phyloP scores from a whole-genome alignment of 352 stramenopile genomes.

The Phytophthora rubi region DNA sequence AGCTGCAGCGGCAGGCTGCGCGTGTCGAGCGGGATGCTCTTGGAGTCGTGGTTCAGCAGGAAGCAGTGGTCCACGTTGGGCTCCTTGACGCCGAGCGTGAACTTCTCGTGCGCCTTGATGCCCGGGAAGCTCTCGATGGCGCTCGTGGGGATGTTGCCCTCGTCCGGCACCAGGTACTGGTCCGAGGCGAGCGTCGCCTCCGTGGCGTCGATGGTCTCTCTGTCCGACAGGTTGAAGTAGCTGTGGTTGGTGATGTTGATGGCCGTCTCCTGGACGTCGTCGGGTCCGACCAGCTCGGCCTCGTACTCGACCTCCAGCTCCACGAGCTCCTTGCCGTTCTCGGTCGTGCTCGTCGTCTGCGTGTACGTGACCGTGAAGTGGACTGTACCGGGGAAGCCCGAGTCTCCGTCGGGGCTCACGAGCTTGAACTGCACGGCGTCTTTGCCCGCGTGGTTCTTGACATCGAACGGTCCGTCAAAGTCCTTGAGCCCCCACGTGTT shows the following conservation, averaged over 20 bases:
- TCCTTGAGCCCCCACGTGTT: constrained; percentile 37
- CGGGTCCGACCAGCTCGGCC: constrained; percentile 29
- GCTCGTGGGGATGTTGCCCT: constrained; percentile 34
- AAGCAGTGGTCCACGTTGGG: constrained; percentile 42
- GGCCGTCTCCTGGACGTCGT: constrained; percentile 34
- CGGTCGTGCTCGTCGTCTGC: constrained; percentile 22
- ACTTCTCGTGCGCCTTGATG: constrained; percentile 31
- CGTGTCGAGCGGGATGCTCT: constrained; percentile 38
- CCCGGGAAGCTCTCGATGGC: constrained; percentile 37
- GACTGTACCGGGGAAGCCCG: constrained; percentile 33
- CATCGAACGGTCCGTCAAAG: constrained; percentile 20
- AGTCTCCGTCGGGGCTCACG: constrained; percentile 33
- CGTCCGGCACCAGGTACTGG: constrained; percentile 33
- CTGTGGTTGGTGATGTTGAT: constrained; percentile 45
- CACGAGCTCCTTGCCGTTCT: constrained; percentile 39
- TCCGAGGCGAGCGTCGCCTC: constrained; percentile 33
- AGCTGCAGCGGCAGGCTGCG: constrained; percentile 31
- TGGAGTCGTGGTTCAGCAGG: constrained; percentile 35
- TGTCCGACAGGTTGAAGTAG: constrained; percentile 39
- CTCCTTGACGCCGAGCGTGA: constrained; percentile 34
- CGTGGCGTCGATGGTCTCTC: constrained; percentile 38
- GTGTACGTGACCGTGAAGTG: constrained; percentile 36
- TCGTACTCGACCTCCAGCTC: constrained; percentile 34
- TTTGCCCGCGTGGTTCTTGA: constrained; percentile 34
- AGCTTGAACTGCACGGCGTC: constrained; percentile 34